Evolutionary conservation across 768 basidiomycete genomes (phyloP).

Genomic region (Pleurotus citrinopileatus): DNA sequence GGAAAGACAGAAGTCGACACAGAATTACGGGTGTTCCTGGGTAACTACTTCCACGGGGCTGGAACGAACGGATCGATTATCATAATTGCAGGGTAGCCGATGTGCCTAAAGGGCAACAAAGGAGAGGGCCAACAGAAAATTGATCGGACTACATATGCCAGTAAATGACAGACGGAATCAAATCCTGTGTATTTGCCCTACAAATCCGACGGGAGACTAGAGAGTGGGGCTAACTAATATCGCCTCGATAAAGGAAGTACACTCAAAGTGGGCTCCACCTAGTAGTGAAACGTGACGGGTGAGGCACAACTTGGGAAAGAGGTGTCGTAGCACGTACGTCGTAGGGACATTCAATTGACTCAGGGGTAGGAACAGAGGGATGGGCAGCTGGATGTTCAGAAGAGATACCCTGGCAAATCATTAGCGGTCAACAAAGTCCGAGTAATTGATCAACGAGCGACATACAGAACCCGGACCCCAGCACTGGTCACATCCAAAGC

Average conservation of each 20-base stretch:
- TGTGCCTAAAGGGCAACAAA: no score
- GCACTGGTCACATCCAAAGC: constrained; percentile 1
- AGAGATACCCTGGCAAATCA: background rate
- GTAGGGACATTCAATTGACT: background rate
- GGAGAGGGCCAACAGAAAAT: no score
- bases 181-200: background rate
- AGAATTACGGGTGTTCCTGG: no score
- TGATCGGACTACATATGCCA: no score
- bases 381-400: background rate
- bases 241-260: background rate
- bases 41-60: no score
- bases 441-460: background rate
- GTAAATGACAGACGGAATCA: no score
- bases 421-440: background rate
- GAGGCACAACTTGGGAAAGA: background rate
- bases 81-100: no score
- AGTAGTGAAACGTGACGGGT: background rate
- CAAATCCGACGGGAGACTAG: background rate
- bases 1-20: no score
- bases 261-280: background rate
- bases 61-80: no score
- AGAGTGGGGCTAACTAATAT: background rate
- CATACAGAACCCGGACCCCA: background rate
- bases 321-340: background rate
- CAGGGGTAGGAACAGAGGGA: constrained; percentile 2